Base-by-base conservation (phyloP, 2,329 filamentous ascomycete genomes). In the Neofusicoccum cordaticola region DNA sequence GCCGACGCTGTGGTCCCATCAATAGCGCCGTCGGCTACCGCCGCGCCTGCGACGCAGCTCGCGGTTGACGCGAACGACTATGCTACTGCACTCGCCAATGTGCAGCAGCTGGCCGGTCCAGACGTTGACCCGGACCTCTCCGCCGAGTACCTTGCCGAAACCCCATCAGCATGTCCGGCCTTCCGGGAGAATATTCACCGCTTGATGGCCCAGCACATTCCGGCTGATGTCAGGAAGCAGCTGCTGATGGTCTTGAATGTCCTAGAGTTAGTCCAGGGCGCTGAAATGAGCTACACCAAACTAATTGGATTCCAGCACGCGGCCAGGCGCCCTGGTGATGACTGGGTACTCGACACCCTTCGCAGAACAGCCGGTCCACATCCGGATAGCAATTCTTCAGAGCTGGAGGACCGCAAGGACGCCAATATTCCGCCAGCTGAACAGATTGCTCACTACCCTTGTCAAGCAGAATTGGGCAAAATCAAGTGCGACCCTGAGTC, bases 281-380 rank as follows among this genome's bases (percentile, higher is more conserved):
- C 17, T 62, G 2, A 35, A 42, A 71, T 62, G 42, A 58, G 44
- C 19, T 62, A 37, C 56, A 13, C 35, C 31, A 45, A 31, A 41
- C 44, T 64, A 65, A 50, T 65, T 71, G 61, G 71, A 58, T 39
- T 51, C 57, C 73, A 90, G 87, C 66, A 88, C 87, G 22, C 83
- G 85, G 39, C 74, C 83, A 3, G 89, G 89, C 31, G 86, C 87
- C 31, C 76, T 90, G 17, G 73, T 90, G 5, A 79, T 91, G 52
- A 92, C 90, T 0, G 89, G 90, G n/a, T 85, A 87, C 72, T 81
- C 84, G 68, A 85, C 83, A 0, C 86, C 88, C 1, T 75, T 92
- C 51, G 81, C 86, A 62, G 77, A 85, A 60, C 89, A 91, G 68
- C 84, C 89, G 0, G 69, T 87, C 19, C 75, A 83, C 39, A 78